Evolutionary conservation across 2,329 filamentous ascomycete species (phyloP).

Genomic region (Scytalidium lignicola): DNA sequence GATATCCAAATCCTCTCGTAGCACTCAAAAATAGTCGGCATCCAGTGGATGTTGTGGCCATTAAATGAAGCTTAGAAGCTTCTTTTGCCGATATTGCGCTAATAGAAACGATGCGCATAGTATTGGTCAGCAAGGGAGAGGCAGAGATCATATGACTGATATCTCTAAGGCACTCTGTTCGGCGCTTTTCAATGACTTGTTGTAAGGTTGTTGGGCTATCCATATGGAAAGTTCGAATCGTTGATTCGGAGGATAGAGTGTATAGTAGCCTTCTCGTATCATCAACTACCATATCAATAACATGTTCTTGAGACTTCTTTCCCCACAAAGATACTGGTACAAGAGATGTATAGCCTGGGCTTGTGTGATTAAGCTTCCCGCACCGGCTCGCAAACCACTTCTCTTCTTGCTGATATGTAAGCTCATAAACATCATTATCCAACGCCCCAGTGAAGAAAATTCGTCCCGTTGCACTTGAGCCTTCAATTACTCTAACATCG

Average conservation of each 20-base stretch:
- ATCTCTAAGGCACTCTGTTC: constrained; percentile 59
- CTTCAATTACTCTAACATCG: constrained; percentile 72
- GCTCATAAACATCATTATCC: constrained; percentile 86
- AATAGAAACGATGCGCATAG: constrained; percentile 74
- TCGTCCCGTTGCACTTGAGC: constrained; percentile 72
- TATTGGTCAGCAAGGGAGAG: constrained; percentile 64
- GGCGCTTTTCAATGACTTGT: constrained; percentile 58
- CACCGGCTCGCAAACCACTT: constrained; percentile 91
- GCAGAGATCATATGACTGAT: constrained; percentile 82
- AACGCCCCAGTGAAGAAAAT: constrained; percentile 85
- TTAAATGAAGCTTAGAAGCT: constrained; percentile 77
- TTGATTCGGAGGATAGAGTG: constrained; percentile 80
- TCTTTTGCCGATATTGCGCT: constrained; percentile 77
- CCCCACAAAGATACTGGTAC: constrained; percentile 51
- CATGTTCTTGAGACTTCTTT: constrained; percentile 52
- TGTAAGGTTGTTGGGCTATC: constrained; percentile 57
- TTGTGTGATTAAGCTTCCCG: constrained; percentile 83
- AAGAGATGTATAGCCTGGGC: constrained; percentile 63
- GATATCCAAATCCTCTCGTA: constrained; percentile 66
- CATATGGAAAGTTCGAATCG: constrained; percentile 88
- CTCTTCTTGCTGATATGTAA: constrained; percentile 96
- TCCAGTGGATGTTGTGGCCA: constrained; percentile 86
- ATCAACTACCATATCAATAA: constrained; percentile 79
- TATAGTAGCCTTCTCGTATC: constrained; percentile 86
- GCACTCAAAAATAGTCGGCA: constrained; percentile 90